phyloP scores from a whole-genome alignment of 208 protist genomes.

The Blastocrithidia nonstop region DNA sequence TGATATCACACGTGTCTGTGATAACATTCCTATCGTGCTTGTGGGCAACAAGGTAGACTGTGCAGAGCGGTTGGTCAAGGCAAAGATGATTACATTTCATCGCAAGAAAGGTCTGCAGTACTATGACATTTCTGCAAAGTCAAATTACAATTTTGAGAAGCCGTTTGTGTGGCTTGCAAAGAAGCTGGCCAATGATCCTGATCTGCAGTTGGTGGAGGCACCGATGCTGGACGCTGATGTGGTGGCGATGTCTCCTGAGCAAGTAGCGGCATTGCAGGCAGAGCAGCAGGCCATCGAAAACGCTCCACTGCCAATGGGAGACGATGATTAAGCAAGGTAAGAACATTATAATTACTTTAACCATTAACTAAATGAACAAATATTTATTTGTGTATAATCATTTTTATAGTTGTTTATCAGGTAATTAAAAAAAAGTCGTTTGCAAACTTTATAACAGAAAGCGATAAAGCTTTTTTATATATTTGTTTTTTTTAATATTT shows the following conservation, averaged over 20 bases:
- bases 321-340: conserved; percentile 82
- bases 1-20: conserved; percentile 97
- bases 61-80: conserved; percentile 98
- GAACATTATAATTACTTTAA: conserved; percentile 4
- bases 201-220: conserved; percentile 90
- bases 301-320: conserved; percentile 89
- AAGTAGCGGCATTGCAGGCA: conserved; percentile 70
- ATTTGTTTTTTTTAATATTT: too few species aligned
- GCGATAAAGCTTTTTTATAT: conserved; percentile 3
- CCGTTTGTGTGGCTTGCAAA: conserved; percentile 99
- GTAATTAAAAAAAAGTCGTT: conserved; percentile 1
- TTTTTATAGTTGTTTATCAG: background rate
- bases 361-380: too few species aligned
- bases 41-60: conserved; percentile 99
- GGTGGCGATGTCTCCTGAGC: conserved; percentile 56
- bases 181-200: conserved; percentile 91
- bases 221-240: conserved; percentile 61
- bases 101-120: conserved; percentile 99
- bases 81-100: conserved; percentile 99
- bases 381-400: too few species aligned
- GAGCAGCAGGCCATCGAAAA: conserved; percentile 76
- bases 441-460: background rate
- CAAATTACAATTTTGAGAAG: conserved; percentile 99
- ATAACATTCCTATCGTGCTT: conserved; percentile 99
- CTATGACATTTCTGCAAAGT: conserved; percentile 99